Percentiles rank a stretch among this genome's conserved stretches.
Evolutionary conservation across 805 yeast genomes (phyloP).

Genomic region (Blastobotrys parvus): DNA sequence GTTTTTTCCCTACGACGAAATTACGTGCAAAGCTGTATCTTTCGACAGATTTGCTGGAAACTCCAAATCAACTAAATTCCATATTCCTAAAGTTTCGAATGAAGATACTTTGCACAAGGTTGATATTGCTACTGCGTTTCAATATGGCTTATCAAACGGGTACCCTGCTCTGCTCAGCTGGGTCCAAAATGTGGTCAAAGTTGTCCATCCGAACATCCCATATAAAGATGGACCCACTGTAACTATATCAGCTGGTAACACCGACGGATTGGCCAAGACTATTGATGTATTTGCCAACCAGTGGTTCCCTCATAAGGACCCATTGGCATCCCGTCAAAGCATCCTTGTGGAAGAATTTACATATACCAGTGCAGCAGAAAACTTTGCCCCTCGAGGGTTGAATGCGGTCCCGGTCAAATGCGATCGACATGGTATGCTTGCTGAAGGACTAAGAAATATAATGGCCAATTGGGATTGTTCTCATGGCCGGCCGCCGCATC

Average conservation of each 20-base stretch:
- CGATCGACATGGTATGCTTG: constrained; percentile 66
- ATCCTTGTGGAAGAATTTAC: constrained; percentile 73
- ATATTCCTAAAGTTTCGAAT: constrained; percentile 33
- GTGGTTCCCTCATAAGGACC: constrained; percentile 46
- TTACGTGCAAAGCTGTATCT: constrained; percentile 47
- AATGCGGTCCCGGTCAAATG: constrained; percentile 62
- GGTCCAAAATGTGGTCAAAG: constrained; percentile 41
- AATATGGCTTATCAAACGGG: constrained; percentile 83
- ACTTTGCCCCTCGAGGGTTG: constrained; percentile 66
- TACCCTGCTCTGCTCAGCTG: constrained; percentile 62
- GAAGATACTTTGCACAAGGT: constrained; percentile 47
- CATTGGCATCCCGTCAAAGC: constrained; percentile 7
- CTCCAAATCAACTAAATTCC: constrained; percentile 49
- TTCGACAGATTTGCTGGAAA: constrained; percentile 32
- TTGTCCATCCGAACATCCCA: constrained; percentile 8
- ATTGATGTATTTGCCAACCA: constrained; percentile 65
- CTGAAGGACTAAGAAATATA: constrained; percentile 36
- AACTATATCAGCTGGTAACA: constrained; percentile 70
- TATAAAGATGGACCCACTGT: constrained; percentile 60
- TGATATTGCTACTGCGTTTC: constrained; percentile 57
- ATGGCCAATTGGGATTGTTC: constrained; percentile 57
- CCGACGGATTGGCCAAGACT: constrained; percentile 76
- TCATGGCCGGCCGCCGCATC: constrained; percentile 52
- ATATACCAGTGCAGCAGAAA: constrained; percentile 75
- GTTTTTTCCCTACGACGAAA: constrained; percentile 82